These are phyloP conservation scores for Plasmodium coatneyi DNA, from an alignment of 169 alveolate species.

Conservation along the genomic window DNA sequence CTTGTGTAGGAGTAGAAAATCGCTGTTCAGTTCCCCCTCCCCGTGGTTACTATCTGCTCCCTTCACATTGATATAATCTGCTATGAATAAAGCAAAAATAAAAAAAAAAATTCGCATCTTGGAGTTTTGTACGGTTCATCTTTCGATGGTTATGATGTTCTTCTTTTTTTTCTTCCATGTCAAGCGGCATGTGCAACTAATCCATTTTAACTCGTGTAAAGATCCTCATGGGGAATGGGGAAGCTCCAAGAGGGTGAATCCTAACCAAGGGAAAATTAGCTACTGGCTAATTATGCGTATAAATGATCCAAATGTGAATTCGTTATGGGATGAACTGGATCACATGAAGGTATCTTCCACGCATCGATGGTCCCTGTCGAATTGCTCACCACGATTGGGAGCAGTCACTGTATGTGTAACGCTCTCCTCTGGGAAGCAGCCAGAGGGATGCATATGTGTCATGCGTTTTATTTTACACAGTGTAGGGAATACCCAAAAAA, in stretches of 20 bases:
- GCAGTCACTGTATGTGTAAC: background rate
- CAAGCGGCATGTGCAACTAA: background rate
- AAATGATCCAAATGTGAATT: background rate
- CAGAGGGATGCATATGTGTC: background rate
- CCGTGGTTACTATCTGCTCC: background rate
- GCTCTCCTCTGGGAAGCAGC: background rate
- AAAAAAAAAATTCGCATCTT: conserved; percentile 25
- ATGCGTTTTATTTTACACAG: background rate
- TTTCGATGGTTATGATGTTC: background rate
- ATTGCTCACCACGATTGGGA: background rate
- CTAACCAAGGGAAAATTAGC: background rate
- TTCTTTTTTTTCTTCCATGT: background rate
- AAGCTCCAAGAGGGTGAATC: background rate
- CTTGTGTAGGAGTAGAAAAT: conserved; percentile 13
- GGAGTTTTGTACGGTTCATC: background rate
- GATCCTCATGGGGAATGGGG: background rate
- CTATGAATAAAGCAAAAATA: conserved; percentile 3
- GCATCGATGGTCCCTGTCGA: background rate
- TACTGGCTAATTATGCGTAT: background rate
- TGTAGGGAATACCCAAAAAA: background rate
- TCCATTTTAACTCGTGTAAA: background rate
- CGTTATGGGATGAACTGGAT: background rate
- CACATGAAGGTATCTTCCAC: background rate
- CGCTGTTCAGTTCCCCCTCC: background rate
- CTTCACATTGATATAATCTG: background rate